Evolutionary conservation across 2,329 filamentous ascomycete genomes (phyloP).

Genomic region (Tolypocladium paradoxum): DNA sequence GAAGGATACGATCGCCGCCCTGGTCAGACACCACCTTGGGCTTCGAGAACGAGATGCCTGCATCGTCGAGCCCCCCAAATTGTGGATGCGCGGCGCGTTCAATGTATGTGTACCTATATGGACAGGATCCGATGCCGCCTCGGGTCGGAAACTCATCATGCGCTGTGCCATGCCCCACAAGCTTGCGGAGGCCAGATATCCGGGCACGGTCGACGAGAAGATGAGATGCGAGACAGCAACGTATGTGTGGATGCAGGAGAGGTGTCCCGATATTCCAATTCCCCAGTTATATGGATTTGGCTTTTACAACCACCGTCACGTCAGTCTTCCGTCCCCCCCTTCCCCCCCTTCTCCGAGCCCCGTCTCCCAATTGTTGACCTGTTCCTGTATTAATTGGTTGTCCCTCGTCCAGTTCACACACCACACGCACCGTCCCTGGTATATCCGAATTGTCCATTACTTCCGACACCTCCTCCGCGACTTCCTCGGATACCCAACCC

Average conservation of each 20-base stretch:
- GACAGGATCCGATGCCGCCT: neutral
- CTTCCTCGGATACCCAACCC: conserved; percentile 3
- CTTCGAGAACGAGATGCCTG: conserved; percentile 5
- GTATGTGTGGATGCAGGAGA: conserved; percentile 20
- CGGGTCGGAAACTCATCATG: conserved; percentile 2
- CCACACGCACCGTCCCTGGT: conserved; percentile 1
- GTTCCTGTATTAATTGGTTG: too few relatives aligned
- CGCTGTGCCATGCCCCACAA: conserved; percentile 10
- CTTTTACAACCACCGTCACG: conserved; percentile 5
- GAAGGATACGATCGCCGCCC: conserved; percentile 5
- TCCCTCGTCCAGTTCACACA: conserved; percentile 11
- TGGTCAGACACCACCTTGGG: conserved; percentile 8
- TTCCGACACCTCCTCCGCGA: conserved; percentile 2
- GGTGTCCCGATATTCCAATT: conserved; percentile 17
- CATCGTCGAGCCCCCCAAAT: conserved; percentile 3
- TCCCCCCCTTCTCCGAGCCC: neutral
- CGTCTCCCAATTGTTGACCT: neutral
- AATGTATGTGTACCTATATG: conserved; percentile 10
- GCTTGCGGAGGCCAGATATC: conserved; percentile 7
- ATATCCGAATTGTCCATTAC: neutral
- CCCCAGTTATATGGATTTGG: conserved; percentile 11
- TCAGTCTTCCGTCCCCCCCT: conserved; percentile 6
- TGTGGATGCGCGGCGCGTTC: conserved; percentile 10
- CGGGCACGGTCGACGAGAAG: conserved; percentile 21
- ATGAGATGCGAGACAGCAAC: conserved; percentile 19